A percentile compares a stretch with the other conserved stretches of the same genome.
These are phyloP conservation scores for Protomyces lactucae-debilis DNA, from an alignment of 1,139 yeast species.

Conservation along the genomic window DNA sequence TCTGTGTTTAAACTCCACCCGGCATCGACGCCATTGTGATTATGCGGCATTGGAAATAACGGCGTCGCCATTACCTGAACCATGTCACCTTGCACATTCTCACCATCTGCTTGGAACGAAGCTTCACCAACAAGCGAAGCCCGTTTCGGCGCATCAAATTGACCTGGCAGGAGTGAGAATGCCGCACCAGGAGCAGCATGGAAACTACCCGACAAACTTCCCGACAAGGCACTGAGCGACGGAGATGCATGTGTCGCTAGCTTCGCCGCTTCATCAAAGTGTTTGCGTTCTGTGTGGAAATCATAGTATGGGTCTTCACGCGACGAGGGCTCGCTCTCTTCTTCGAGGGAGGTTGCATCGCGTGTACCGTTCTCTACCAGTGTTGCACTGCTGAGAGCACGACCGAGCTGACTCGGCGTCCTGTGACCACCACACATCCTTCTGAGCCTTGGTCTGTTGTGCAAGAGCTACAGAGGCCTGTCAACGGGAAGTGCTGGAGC, in stretches of 20 bases:
- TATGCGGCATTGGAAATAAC: background rate
- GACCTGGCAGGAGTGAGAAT: conserved; percentile 1
- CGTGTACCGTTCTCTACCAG: background rate
- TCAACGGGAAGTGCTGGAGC: no score
- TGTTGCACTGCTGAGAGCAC: background rate
- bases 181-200: conserved; percentile 12
- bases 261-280: conserved; percentile 21
- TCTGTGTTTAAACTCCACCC: background rate
- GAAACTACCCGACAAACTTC: conserved; percentile 2
- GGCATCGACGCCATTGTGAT: background rate
- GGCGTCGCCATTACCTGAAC: background rate
- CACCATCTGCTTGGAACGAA: conserved; percentile 1
- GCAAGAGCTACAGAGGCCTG: background rate
- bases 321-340: background rate
- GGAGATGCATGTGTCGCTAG: conserved; percentile 16
- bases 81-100: background rate
- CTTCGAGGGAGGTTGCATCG: background rate
- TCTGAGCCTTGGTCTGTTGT: background rate
- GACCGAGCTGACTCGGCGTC: background rate
- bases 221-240: conserved; percentile 4
- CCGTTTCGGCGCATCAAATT: background rate
- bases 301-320: conserved; percentile 3
- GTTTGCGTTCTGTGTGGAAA: conserved; percentile 19
- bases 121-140: background rate
- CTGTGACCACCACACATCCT: background rate